Evolutionary conservation across 176 grass and related monocot species (phyloP), one percentile per base, ranked within the genome.

Genomic region (Dendrocalamus sinicus): DNA sequence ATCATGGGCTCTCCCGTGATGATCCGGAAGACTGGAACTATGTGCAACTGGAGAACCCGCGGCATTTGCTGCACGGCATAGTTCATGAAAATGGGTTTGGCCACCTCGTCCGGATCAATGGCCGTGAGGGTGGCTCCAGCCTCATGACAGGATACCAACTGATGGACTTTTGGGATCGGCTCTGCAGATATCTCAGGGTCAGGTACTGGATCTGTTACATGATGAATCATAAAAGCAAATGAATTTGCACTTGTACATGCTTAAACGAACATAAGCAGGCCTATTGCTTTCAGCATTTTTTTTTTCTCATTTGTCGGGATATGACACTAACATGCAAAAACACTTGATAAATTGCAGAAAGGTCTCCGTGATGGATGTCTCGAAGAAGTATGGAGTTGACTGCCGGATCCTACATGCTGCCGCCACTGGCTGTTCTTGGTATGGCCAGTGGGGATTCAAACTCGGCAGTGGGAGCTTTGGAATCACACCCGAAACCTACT

Each of bases 11-110:
- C 7, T 68, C 32, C 7, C 23, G 28, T 23, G 89, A 77, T 76
- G 89, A 77, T 76, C 32, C 57, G 0, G 86, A 92, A 64, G 85
- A 87, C 9, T 68, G 83, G 78, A 83, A 84, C 43, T 88, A 70
- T 59, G n/a, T 76, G 24, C 90, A 83, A 40, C 51, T 92, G 68
- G 88, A 97, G 6, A 78, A 89, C 55, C 62, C 88, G 0, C 80
- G 14, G 0, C 90, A 97, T 77, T 87, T 97, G 81, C 59, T 97
- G 61, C 94, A 92, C 39, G 92, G 90, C 3, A 28, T 89, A 28
- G 90, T 94, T 51, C 94, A 97, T 88, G 80, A 89, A 39, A 97
- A 97, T 73, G 92, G 94, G 12, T 97, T 94, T 62, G 94, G 92
- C 4, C 94, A 97, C 67, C 90, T 94, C 63, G 68, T 89, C 1